Evolutionary conservation across 1,284 basidiomycete genomes (phyloP), one percentile per base, ranked within the genome.

Genomic region (Sanghuangporus sanghuang): DNA sequence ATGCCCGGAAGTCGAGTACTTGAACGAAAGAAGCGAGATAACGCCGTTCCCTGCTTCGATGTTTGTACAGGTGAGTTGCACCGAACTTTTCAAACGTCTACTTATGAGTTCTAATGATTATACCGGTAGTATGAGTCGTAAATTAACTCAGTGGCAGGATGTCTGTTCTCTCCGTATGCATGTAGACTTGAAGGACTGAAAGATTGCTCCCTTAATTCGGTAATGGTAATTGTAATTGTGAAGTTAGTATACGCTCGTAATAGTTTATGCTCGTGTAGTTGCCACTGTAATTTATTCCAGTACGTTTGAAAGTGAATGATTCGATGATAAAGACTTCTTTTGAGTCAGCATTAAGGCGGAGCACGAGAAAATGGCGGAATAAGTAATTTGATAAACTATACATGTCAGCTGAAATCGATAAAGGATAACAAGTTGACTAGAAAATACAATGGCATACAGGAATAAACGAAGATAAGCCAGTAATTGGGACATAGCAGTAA

Each of bases 31-130:
- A 57, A 72, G 71, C 3, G 38, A 56, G 53, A 42, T 69, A 7
- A 71, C 71, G 8, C 71, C 72, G 3, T 74, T 71, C 67, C 73
- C 74, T 8, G 65, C 63, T 12, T 73, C 73, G 9, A 63, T 75
- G 48, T 14, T 72, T 35, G 67, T 73, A 38, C 69, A 75, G 69
- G 73, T 73, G 38, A n/a, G 38, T 12, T 32, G 12, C 11, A 18
- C 44, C 21, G 16, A n/a, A 18, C 21, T n/a, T n/a, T 16, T 46
- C 8, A n/a, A 14, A n/a, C 16, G 8, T n/a, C 16, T n/a, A n/a
- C 12, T n/a, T 46, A 6, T n/a, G 11, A 7, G 16, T 7, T 14
- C 11, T n/a, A n/a, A 16, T 46, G 44, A 46, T 32, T 32, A 32
- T 32, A 3, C 27, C 27, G 1, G 5, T 6, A 46, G 44, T 46